Percentiles rank a stretch among this genome's conserved stretches.
Evolutionary conservation across 768 basidiomycete genomes (phyloP).

Genomic region (Paxillus rubicundulus): DNA sequence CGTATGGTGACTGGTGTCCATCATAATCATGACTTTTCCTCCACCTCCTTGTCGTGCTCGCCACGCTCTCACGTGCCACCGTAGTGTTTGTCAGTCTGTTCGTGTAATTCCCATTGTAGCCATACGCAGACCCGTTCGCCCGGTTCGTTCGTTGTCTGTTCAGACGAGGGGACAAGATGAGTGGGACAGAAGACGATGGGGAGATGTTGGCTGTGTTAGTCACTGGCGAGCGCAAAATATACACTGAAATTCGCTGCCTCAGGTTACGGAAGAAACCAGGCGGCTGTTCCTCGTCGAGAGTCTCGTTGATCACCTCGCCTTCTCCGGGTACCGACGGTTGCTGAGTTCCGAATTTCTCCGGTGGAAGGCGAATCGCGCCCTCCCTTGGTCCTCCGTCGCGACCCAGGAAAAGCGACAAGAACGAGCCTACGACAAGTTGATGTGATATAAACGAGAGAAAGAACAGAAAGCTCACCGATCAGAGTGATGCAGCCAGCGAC

Average conservation of each 20-base stretch:
- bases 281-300: conserved; percentile 41
- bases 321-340: conserved; percentile 67
- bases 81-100: conserved; percentile 50
- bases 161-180: conserved; percentile 40
- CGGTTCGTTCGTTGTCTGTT: conserved; percentile 53
- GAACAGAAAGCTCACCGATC: conserved; percentile 44
- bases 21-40: conserved; percentile 48
- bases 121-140: conserved; percentile 76
- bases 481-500: conserved; percentile 77
- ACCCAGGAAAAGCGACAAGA: conserved; percentile 86
- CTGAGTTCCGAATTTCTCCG: conserved; percentile 59
- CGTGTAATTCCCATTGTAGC: conserved; percentile 60
- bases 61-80: conserved; percentile 52
- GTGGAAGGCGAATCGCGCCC: conserved; percentile 77
- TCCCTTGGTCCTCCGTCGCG: conserved; percentile 88
- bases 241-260: conserved; percentile 53
- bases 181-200: conserved; percentile 43
- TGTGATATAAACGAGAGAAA: neutral
- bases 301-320: conserved; percentile 48
- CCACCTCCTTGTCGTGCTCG: conserved; percentile 48
- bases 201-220: conserved; percentile 30
- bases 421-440: conserved; percentile 53
- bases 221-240: conserved; percentile 54
- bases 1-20: conserved; percentile 39
- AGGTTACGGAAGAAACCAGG: conserved; percentile 39